Evolutionary conservation across 1,284 basidiomycete species (phyloP), one percentile per base, ranked within the genome.

Genomic region (Rhodotorula sp.): DNA sequence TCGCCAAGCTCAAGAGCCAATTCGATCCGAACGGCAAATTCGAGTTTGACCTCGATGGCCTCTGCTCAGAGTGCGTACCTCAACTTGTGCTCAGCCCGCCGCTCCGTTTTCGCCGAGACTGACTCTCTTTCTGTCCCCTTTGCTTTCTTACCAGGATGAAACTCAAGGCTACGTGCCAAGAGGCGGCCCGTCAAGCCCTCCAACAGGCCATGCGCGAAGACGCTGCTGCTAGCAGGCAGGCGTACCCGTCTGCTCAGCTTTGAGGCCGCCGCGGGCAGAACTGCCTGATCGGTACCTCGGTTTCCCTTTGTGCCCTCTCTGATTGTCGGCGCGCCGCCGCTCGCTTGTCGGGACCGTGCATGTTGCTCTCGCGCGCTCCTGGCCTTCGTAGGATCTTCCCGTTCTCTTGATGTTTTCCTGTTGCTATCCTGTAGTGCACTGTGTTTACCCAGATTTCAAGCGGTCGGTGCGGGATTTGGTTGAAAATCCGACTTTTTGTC

Each of bases 141-240:
- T 10, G 5, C 6, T 43, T 43, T 43, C 10, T 43, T 15, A 18
- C 6, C 64, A 73, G 72, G 55, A 68, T 76, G 68, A 75, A 72
- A 59, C 50, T 63, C 54, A 76, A 76, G 54, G 75, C 75, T 50
- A 70, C 68, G 28, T 76, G 75, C 49, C 75, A 75, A 56, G 75
- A 76, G 52, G 70, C 70, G 21, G 75, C 75, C 14, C 31, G 73
- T 18, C 57, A 66, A 52, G 71, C 74, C 28, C 58, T 76, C 26
- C 62, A 58, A 47, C 49, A 60, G 5, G 74, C 74, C 14, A 75
- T 75, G 74, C 61, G 56, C n/a, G 69, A 68, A 34, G 73, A 72
- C 31, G 67, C 68, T n/a, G 57, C 62, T 10, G 59, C 64, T 18
- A 57, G 63, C 6, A 28, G 38, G 43, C 26, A 52, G 52, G 31